Evolutionary conservation across 768 basidiomycete genomes (phyloP).

Genomic region (Xanthoconium stramineum): DNA sequence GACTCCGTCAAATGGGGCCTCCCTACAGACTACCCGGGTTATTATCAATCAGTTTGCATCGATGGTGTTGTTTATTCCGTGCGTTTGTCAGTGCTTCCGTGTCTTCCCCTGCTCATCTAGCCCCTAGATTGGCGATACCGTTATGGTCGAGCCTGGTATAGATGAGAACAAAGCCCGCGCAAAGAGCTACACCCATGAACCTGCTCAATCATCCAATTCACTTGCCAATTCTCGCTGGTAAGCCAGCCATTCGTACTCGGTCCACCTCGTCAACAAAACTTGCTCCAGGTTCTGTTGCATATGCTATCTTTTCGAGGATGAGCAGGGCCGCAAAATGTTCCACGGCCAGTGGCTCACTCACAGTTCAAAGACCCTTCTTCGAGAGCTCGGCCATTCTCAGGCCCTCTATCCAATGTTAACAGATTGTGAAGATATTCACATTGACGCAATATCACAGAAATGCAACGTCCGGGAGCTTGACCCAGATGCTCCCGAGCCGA

Average conservation of each 20-base stretch:
- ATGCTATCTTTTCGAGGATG: conserved; percentile 54
- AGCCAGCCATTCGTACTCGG: conserved; percentile 11
- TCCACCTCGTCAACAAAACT: neutral
- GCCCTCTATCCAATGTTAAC: conserved; percentile 52
- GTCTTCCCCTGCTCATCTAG: conserved; percentile 7
- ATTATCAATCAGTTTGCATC: conserved; percentile 47
- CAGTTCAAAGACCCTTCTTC: conserved; percentile 58
- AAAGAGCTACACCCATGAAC: conserved; percentile 36
- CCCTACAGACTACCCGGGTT: conserved; percentile 22
- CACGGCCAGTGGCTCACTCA: conserved; percentile 74
- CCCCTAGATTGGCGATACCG: conserved; percentile 56
- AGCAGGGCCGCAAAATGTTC: conserved; percentile 44
- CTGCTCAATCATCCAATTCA: conserved; percentile 48
- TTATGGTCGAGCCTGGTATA: conserved; percentile 59
- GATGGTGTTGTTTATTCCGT: conserved; percentile 60
- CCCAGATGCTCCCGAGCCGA: conserved; percentile 43
- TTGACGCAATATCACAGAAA: conserved; percentile 56
- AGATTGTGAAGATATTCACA: conserved; percentile 52
- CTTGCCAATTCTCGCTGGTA: conserved; percentile 63
- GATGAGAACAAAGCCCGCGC: conserved; percentile 43
- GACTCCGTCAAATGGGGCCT: conserved; percentile 33
- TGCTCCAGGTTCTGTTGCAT: conserved; percentile 67
- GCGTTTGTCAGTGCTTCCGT: conserved; percentile 15
- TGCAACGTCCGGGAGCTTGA: conserved; percentile 48
- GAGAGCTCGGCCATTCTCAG: conserved; percentile 64